phyloP scores from a whole-genome alignment of 2,329 filamentous ascomycete genomes.

The Chrysoporthe austroafricana region DNA sequence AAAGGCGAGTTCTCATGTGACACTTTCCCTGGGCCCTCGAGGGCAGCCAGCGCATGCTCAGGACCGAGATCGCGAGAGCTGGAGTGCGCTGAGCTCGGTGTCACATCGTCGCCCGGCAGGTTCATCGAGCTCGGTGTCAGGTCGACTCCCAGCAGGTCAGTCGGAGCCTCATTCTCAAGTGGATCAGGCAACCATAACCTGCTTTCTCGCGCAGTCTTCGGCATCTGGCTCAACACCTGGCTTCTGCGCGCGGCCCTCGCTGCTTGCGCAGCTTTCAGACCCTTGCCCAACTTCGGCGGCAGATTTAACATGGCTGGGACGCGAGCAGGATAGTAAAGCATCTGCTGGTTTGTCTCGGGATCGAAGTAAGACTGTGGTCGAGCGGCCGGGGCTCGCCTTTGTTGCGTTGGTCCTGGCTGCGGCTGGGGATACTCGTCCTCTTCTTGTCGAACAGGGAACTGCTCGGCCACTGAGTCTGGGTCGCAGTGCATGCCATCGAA shows the following conservation, averaged over 20 bases:
- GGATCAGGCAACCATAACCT: conserved; percentile 54
- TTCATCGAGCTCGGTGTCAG: conserved; percentile 23
- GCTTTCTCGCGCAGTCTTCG: conserved; percentile 40
- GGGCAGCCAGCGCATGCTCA: conserved; percentile 19
- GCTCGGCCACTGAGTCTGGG: conserved; percentile 46
- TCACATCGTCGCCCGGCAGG: conserved; percentile 17
- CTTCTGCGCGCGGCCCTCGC: conserved; percentile 73
- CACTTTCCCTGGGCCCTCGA: conserved; percentile 6
- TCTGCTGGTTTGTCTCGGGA: conserved; percentile 71
- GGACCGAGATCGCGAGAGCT: conserved; percentile 21
- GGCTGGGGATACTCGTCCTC: conserved; percentile 29
- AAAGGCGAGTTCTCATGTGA: conserved; percentile 29
- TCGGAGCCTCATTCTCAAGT: conserved; percentile 40
- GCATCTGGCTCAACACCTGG: conserved; percentile 71
- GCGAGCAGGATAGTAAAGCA: conserved; percentile 94
- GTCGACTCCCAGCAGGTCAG: conserved; percentile 25
- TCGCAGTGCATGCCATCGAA: conserved; percentile 82
- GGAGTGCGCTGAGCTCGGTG: conserved; percentile 18
- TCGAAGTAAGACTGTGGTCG: conserved; percentile 64
- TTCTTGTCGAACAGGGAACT: conserved; percentile 30
- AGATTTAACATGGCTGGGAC: conserved; percentile 93
- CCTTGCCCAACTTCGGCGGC: conserved; percentile 82
- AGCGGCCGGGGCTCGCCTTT: conserved; percentile 30
- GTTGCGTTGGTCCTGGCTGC: conserved; percentile 29
- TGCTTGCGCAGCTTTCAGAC: conserved; percentile 57